Evolutionary conservation across 2,329 filamentous ascomycete species (phyloP).

Genomic region (Huntiella decipiens): DNA sequence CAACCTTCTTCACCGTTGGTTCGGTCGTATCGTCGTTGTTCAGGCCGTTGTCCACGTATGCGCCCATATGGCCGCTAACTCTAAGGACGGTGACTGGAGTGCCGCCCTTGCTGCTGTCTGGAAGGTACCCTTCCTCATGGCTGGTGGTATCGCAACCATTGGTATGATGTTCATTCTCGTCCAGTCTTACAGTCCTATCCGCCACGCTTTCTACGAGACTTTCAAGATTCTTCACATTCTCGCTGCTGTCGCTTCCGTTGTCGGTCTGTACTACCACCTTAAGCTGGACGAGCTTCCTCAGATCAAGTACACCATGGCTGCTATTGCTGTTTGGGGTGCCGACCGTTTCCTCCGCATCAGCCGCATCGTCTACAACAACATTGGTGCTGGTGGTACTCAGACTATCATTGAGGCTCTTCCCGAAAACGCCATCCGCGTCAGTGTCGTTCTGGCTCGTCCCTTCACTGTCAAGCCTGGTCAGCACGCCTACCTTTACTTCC

Average conservation of each 20-base stretch:
- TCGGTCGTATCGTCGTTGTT: slow-evolving; percentile 53
- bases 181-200: slow-evolving; percentile 50
- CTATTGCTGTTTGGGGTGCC: slow-evolving; percentile 45
- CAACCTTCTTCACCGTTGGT: slow-evolving; percentile 56
- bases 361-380: slow-evolving; percentile 44
- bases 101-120: slow-evolving; percentile 3
- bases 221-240: slow-evolving; percentile 57
- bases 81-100: slow-evolving; percentile 1
- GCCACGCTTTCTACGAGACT: slow-evolving; percentile 62
- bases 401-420: slow-evolving; percentile 58
- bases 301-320: slow-evolving; percentile 38
- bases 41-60: slow-evolving; percentile 50
- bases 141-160: slow-evolving; percentile 20
- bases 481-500: slow-evolving; percentile 65
- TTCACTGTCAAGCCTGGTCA: slow-evolving; percentile 59
- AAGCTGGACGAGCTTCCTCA: slow-evolving; percentile 34
- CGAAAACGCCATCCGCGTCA: slow-evolving; percentile 55
- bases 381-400: slow-evolving; percentile 45
- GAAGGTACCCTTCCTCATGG: slow-evolving; percentile 6
- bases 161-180: slow-evolving; percentile 45
- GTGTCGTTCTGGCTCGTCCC: slow-evolving; percentile 54
- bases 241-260: slow-evolving; percentile 38
- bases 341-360: slow-evolving; percentile 43
- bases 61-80: slow-evolving; percentile 10
- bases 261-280: slow-evolving; percentile 49